A percentile compares a stretch with the other conserved stretches of the same genome.
Conservation (phyloP, 2,329 filamentous ascomycete genomes). For the Phaeophleospora eucalypticola region DNA sequence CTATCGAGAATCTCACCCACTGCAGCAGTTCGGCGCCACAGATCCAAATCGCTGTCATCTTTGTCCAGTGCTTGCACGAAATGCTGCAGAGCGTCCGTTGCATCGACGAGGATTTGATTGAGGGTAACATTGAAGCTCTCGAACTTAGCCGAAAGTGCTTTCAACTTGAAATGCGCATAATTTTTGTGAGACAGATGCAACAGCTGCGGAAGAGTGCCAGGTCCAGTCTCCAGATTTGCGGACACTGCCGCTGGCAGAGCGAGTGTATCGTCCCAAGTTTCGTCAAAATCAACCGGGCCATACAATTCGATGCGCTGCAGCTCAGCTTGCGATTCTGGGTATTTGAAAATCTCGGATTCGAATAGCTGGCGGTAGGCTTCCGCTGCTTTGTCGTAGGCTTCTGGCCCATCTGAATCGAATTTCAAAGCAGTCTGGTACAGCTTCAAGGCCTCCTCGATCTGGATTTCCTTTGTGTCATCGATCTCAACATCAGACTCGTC, state of each 20-base stretch:
- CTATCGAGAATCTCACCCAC: constrained; percentile 56
- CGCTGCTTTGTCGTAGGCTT: constrained; percentile 69
- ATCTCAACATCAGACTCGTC: constrained; percentile 85
- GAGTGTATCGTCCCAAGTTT: constrained; percentile 24
- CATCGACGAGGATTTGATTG: constrained; percentile 31
- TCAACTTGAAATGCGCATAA: constrained; percentile 85
- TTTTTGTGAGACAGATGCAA: constrained; percentile 95
- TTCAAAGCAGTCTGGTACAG: constrained; percentile 88
- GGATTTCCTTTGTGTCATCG: constrained; percentile 92
- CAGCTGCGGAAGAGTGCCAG: constrained; percentile 80
- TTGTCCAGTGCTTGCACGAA: constrained; percentile 62
- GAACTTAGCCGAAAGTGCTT: constrained; percentile 41
- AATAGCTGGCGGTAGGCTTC: constrained; percentile 83
- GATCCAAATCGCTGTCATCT: constrained; percentile 60
- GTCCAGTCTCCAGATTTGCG: constrained; percentile 63
- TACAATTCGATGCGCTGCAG: constrained; percentile 66
- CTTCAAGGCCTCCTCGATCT: constrained; percentile 95
- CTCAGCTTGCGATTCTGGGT: constrained; percentile 80
- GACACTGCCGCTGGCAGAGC: constrained; percentile 40
- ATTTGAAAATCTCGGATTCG: constrained; percentile 88
- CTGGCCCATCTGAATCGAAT: constrained; percentile 80
- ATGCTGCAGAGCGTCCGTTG: constrained; percentile 45
- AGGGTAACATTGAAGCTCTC: constrained; percentile 24
- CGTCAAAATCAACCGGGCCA: constrained; percentile 42
- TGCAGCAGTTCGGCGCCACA: constrained; percentile 59